Evolutionary conservation across 306 rosid species (phyloP).

Genomic region (Carpinus fangiana): DNA sequence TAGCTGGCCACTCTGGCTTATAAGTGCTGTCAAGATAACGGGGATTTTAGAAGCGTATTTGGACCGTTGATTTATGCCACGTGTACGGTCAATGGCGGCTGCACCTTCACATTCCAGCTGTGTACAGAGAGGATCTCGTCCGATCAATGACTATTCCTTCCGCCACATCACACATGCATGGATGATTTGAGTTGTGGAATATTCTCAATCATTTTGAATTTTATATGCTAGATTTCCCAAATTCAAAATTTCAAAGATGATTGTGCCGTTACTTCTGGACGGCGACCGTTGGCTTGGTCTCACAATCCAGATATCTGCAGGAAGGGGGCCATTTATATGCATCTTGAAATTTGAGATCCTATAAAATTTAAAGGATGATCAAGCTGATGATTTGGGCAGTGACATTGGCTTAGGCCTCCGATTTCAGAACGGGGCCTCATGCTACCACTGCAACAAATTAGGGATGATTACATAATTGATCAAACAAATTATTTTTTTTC

Average conservation of each 20-base stretch:
- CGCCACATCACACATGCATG: conserved; percentile 4
- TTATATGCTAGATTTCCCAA: not conserved
- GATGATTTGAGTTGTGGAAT: not conserved
- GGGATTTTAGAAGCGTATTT: not conserved
- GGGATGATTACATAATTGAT: no score
- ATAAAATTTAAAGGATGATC: no score
- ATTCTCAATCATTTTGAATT: not conserved
- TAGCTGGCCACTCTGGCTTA: conserved; percentile 41
- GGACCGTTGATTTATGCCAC: conserved; percentile 39
- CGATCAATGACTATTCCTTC: conserved; percentile 18
- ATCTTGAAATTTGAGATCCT: no score
- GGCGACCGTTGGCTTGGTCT: conserved; percentile 34
- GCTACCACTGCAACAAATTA: no score
- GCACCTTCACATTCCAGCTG: conserved; percentile 54
- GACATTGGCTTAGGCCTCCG: no score
- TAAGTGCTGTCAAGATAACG: conserved; percentile 15
- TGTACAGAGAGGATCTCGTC: conserved; percentile 30
- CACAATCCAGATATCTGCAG: not conserved
- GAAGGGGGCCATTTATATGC: not conserved
- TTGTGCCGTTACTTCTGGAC: conserved; percentile 32
- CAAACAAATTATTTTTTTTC: no score
- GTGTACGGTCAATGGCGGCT: conserved; percentile 20
- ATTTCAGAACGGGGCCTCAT: no score
- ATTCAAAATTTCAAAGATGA: conserved; percentile 1
- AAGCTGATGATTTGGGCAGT: no score